Evolutionary conservation across 352 stramenopile species (phyloP), one percentile per base, ranked within the genome.

Genomic region (Halophytophthora polymorphica): DNA sequence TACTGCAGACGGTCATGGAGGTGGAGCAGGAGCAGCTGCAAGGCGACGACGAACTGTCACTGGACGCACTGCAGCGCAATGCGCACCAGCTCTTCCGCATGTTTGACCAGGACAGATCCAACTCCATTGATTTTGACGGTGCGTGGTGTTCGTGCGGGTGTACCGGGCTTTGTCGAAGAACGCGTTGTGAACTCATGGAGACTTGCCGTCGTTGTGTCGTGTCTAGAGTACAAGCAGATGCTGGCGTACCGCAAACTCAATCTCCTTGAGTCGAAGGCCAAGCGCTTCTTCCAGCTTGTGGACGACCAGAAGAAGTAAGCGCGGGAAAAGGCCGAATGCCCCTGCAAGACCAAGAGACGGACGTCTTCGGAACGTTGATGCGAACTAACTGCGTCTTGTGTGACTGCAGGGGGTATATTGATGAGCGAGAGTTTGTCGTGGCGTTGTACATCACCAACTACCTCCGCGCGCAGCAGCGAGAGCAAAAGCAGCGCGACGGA

Each of bases 121-220:
- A 88, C 54, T 84, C 77, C 23, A 90, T 90, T 44, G 77, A 90
- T 42, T 88, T 88, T 56, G 60, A 76, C 50, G 79, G 79, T 90
- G 53, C 8, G 33, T 15, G 7, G 17, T 8, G 3, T 10, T 40
- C 17, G 18, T 17, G 1, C 42, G 34, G 39, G 22, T 18, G 18
- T 52, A 23, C 18, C 12, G 5, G 17, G 2, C 34, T 18, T 49
- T 6, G 7, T 28, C 6, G 21, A 17, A 23, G 18, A 22, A 19
- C 5, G 14, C 18, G 17, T 11, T 33, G 15, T 21, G 14, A 34
- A 37, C 47, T 57, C 21, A 56, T 41, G 37, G 40, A 2, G n/a
- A 52, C 15, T 36, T 38, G 8, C 19, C 55, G 17, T 45, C 31
- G 45, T 44, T 44, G 17, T 31, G 25, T 31, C 25, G 23, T 21